These are phyloP conservation scores for Arthroderma sp. DNA, from an alignment of 2,329 filamentous ascomycete species.

Conservation along the genomic window DNA sequence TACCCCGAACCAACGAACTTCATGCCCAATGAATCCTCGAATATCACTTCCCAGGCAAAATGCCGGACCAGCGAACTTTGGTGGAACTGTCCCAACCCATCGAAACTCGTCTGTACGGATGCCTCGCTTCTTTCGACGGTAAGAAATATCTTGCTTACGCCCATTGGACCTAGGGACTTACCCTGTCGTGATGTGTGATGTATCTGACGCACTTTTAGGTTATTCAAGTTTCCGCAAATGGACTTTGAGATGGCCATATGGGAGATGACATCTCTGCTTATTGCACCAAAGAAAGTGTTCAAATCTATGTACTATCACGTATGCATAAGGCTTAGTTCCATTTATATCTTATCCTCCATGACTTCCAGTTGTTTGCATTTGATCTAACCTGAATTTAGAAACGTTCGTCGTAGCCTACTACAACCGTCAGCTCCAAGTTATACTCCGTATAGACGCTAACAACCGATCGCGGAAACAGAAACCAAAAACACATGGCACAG, in stretches of 20 bases:
- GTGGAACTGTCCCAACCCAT: constrained; percentile 35
- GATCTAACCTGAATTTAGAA: background rate
- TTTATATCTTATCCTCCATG: background rate
- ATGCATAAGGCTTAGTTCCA: constrained; percentile 15
- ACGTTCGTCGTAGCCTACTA: background rate
- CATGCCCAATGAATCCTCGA: constrained; percentile 41
- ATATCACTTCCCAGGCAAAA: constrained; percentile 48
- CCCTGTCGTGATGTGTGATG: background rate
- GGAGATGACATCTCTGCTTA: constrained; percentile 57
- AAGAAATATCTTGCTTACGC: constrained; percentile 2
- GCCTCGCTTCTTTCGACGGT: constrained; percentile 55
- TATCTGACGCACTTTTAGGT: constrained; percentile 18
- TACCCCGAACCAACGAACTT: background rate
- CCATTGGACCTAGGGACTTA: background rate
- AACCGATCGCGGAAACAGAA: constrained; percentile 29
- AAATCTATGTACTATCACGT: constrained; percentile 59
- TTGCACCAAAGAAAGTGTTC: constrained; percentile 59
- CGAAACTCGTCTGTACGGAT: constrained; percentile 44
- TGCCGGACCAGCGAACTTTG: constrained; percentile 41
- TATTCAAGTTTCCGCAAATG: constrained; percentile 63
- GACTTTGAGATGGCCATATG: constrained; percentile 62
- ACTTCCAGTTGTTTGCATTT: background rate
- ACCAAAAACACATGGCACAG: constrained; percentile 59
- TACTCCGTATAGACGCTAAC: no score
- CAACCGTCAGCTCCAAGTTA: background rate